Conservation (phyloP, 306 rosid genomes). For the Neltuma alba region DNA sequence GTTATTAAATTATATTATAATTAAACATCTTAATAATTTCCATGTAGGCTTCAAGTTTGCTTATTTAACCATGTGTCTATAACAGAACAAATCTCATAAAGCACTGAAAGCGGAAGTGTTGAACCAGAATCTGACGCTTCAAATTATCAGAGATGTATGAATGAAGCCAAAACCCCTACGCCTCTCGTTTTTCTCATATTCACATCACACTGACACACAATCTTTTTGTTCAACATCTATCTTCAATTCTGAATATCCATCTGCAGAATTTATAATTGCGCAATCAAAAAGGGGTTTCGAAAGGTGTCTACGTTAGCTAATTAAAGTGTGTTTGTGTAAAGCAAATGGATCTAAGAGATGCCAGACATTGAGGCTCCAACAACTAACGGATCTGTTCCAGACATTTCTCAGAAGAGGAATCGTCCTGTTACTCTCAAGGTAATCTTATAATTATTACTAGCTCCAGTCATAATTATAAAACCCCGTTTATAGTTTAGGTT, state of each 20-base stretch:
- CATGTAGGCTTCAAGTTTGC: neutral
- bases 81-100: neutral
- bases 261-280: neutral
- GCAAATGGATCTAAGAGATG: conserved; percentile 36
- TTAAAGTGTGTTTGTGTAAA: no score
- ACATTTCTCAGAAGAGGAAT: conserved; percentile 41
- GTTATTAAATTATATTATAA: no score
- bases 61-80: neutral
- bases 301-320: no score
- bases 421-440: conserved; percentile 61
- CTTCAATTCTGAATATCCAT: neutral
- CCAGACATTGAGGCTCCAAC: conserved; percentile 57
- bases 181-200: neutral
- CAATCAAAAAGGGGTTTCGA: conserved; percentile 17
- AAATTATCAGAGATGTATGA: neutral
- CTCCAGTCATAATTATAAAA: no score
- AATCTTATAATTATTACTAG: neutral
- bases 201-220: neutral
- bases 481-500: no score
- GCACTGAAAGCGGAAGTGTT: neutral
- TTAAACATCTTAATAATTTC: neutral
- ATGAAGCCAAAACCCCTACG: neutral
- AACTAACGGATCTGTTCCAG: conserved; percentile 7
- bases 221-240: neutral
- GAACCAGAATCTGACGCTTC: neutral